Percentiles rank a stretch among this genome's conserved stretches.
phyloP scores from a whole-genome alignment of 768 basidiomycete genomes.

The Trametes sanguinea region DNA sequence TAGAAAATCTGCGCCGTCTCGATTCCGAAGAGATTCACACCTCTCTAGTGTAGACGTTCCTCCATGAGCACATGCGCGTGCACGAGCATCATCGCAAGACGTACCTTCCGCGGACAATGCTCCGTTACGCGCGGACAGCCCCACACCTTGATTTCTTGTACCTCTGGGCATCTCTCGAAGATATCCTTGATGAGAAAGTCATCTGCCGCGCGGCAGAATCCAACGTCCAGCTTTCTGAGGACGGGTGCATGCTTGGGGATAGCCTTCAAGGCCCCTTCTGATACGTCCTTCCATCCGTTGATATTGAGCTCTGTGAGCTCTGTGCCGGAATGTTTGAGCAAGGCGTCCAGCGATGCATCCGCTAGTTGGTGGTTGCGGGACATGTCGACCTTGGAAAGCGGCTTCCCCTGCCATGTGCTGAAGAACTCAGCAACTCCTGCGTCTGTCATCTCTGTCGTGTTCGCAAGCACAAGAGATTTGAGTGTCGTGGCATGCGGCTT shows the following conservation, averaged over 20 bases:
- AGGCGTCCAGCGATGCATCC: slow-evolving; percentile 53
- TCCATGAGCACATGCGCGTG: not conserved
- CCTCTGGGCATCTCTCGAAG: slow-evolving; percentile 45
- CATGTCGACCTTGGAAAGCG: slow-evolving; percentile 56
- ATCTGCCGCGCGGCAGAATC: slow-evolving; percentile 83
- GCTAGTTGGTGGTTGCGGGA: slow-evolving; percentile 62
- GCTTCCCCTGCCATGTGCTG: slow-evolving; percentile 45
- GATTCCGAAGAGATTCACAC: slow-evolving; percentile 14
- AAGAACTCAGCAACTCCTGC: slow-evolving; percentile 73
- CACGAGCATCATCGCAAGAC: slow-evolving; percentile 10
- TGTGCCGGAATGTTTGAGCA: slow-evolving; percentile 69
- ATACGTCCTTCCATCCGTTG: slow-evolving; percentile 73
- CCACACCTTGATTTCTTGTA: slow-evolving; percentile 53
- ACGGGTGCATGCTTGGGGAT: slow-evolving; percentile 40
- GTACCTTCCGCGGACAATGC: slow-evolving; percentile 52
- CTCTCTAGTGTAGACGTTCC: slow-evolving; percentile 3
- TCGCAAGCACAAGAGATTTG: slow-evolving; percentile 52
- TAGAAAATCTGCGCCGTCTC: slow-evolving; percentile 9
- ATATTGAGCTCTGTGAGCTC: slow-evolving; percentile 64
- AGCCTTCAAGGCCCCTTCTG: slow-evolving; percentile 45
- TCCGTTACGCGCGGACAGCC: slow-evolving; percentile 53
- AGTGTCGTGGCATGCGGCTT: slow-evolving; percentile 49
- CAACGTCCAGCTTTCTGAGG: slow-evolving; percentile 68
- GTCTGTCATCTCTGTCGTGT: slow-evolving; percentile 67
- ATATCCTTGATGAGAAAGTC: slow-evolving; percentile 80